Evolutionary conservation across 805 yeast species (phyloP), one percentile per base, ranked within the genome.

Genomic region (Metschnikowia chrysomelidarum): DNA sequence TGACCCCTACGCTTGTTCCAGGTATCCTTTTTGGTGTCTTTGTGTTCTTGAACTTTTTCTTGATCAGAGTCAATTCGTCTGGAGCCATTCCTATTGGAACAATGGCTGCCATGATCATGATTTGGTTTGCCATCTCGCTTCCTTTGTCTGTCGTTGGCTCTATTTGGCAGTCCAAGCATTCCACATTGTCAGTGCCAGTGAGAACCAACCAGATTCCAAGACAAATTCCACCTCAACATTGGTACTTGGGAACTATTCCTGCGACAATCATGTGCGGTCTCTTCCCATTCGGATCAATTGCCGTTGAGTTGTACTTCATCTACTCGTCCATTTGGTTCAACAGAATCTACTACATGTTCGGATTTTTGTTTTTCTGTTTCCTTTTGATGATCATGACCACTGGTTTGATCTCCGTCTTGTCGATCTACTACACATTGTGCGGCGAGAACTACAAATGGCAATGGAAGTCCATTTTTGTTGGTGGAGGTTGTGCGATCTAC

Each of bases 371-470:
- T 61, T 80, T 89, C 66, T 88, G 96, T 51, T 80, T 86, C 57
- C 45, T 82, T n/a, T 70, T 89, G 55, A 83, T 87, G 87, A 67
- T 86, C 9, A 51, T 83, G 50, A 88, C 96, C 4, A 82, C 95
- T 10, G 71, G 83, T 10, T 70, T 89, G 41, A 87, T 88, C 19
- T 82, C 96, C 0, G 68, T 88, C 15, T 69, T 91, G 53, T 74
- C 87, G 60, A 77, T 83, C 18, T 93, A 93, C 61, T 83, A 86
- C 67, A 75, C 87, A 4, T 72, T 93, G 47, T 87, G 95, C 56
- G 69, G 87, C 32, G 98, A 93, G 58, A 87, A 93, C 60, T 89
- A 94, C 70, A 79, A 80, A 60, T 93, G 98, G 98, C 97, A 91
- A 57, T 93, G 98, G 98, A 80, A 89, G 60, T 78, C 95, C 3